A percentile compares a stretch with the other conserved stretches of the same genome.
Conservation (phyloP, 164 flowering plant species). For the Buxus sempervirens region DNA sequence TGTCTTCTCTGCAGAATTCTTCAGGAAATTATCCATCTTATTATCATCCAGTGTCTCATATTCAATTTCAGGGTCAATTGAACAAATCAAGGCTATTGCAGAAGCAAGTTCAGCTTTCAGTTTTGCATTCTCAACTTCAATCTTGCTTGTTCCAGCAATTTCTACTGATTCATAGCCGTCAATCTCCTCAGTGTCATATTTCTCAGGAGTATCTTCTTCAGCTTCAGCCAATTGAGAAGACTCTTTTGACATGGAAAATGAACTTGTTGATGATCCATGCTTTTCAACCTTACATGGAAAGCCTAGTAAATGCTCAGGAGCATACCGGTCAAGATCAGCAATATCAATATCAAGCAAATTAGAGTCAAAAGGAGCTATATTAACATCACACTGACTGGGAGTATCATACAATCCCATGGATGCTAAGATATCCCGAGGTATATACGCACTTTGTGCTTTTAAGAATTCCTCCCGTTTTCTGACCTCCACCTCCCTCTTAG, state of each 20-base stretch:
- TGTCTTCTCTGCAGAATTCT: conserved; percentile 75
- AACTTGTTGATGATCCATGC: conserved; percentile 46
- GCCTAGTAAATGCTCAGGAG: conserved; percentile 71
- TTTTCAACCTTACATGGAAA: conserved; percentile 49
- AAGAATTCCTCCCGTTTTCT: conserved; percentile 84
- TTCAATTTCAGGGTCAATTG: conserved; percentile 50
- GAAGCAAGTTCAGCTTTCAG: conserved; percentile 97
- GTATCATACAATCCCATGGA: conserved; percentile 91
- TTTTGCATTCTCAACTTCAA: conserved; percentile 97
- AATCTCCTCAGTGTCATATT: conserved; percentile 43
- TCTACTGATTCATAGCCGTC: conserved; percentile 66
- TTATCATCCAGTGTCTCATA: conserved; percentile 68
- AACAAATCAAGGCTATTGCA: conserved; percentile 70
- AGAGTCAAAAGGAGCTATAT: conserved; percentile 78
- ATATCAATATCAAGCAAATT: conserved; percentile 81
- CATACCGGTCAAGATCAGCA: conserved; percentile 76
- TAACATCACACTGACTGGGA: conserved; percentile 91
- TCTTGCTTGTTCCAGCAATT: conserved; percentile 92
- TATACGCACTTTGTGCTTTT: conserved; percentile 52
- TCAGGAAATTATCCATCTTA: conserved; percentile 53
- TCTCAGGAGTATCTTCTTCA: conserved; percentile 46
- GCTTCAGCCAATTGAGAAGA: conserved; percentile 47
- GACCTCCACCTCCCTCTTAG: conserved; percentile 79
- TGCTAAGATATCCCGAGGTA: conserved; percentile 78
- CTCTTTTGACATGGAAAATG: conserved; percentile 50